Base-by-base conservation (phyloP, 2,329 filamentous ascomycete species). In the Didymella exigua region DNA sequence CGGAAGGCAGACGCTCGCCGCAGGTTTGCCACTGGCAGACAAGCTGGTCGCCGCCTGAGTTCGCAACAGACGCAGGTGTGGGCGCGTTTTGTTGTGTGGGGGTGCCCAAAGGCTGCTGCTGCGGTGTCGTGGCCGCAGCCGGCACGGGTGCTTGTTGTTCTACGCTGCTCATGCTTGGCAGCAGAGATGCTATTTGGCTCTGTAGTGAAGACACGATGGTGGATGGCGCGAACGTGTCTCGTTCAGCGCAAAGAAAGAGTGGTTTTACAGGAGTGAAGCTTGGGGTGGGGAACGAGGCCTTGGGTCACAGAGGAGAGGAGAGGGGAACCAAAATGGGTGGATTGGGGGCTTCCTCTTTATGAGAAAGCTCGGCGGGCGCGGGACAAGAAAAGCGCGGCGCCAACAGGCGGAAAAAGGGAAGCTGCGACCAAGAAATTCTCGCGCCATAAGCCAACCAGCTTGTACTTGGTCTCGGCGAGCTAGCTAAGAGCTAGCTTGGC, bases 11-110 rank as follows among this genome's bases (percentile, higher is more conserved):
- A 61, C 84, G 81, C 66, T 88, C 85, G 62, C 82, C 81, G 68
- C 85, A 88, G 60, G 80, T 82, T 62, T 82, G 79, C 85, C 85
- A 88, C 75, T 86, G 83, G 63, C 85, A 88, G 30, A 77, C 77
- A 21, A 82, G 71, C 62, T 77, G 77, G 69, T 82, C 80, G 68
- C 69, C 65, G 13, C 69, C 60, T 18, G 66, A 66, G 36, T 57
- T 66, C 5, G 68, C 55, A 29, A 71, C 65, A 31, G 65, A 66
- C 24, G 70, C 66, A 18, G 72, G 68, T 2, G 68, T 67, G 5
- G 70, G 65, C 11, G 70, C 66, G 49, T 66, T 67, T 56, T 71
- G 68, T 62, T 73, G 72, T 19, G 67, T 68, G 7, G 70, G 68
- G 11, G 70, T 67, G 52, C 65, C 68, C 44, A 71, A 66, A 19